Percentiles rank a stretch among this genome's conserved stretches.
These are phyloP conservation scores for Lachancea quebecensis DNA, from an alignment of 805 yeast genomes.

Conservation along the genomic window DNA sequence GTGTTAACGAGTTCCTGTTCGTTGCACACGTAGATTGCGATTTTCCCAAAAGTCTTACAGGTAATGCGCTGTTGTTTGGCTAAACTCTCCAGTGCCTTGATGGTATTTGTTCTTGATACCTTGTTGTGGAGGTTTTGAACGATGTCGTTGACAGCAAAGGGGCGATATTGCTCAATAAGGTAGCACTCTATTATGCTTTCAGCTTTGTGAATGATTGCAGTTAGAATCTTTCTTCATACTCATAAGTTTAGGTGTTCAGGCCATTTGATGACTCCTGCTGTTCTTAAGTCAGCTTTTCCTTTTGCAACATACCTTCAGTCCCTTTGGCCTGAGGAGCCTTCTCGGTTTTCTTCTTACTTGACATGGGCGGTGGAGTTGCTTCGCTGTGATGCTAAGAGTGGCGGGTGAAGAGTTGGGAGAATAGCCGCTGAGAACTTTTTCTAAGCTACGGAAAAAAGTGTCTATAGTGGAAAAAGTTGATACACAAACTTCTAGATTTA, in stretches of 20 bases:
- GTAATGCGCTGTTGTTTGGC: constrained; percentile 30
- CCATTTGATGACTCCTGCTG: not conserved
- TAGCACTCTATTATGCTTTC: constrained; percentile 34
- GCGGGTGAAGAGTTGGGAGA: not conserved
- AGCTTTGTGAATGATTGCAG: constrained; percentile 14
- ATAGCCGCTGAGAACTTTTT: constrained; percentile 6
- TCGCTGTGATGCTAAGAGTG: not conserved
- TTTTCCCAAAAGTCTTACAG: constrained; percentile 40
- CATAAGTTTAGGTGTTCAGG: not conserved
- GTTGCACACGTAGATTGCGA: constrained; percentile 37
- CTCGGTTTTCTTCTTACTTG: constrained; percentile 10
- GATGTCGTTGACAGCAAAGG: constrained; percentile 43
- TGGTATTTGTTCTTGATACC: constrained; percentile 31
- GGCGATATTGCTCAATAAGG: constrained; percentile 39
- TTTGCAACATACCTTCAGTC: constrained; percentile 11
- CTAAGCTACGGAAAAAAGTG: not conserved
- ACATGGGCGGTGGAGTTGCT: constrained; percentile 6
- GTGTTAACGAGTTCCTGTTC: constrained; percentile 22
- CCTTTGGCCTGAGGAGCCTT: constrained; percentile 18
- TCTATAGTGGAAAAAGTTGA: too few relatives aligned
- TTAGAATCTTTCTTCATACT: not conserved
- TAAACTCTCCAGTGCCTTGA: constrained; percentile 34
- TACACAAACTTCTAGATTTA: too few relatives aligned
- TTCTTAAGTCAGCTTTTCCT: too few relatives aligned
- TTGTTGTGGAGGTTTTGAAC: constrained; percentile 39